phyloP scores from a whole-genome alignment of 2,329 filamentous ascomycete species.

The Talaromyces sp. region DNA sequence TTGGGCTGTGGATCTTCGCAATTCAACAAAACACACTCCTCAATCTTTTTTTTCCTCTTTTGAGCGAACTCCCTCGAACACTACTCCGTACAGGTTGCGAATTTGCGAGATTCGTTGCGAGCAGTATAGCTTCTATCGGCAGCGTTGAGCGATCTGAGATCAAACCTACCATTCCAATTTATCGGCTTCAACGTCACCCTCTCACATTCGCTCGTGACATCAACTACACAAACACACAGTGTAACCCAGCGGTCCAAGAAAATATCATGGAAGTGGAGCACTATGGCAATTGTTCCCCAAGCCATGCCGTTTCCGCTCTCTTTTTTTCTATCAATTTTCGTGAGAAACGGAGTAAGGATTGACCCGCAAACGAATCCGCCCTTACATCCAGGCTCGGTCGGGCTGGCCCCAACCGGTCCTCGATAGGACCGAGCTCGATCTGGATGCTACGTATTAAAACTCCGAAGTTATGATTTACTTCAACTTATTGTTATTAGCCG shows the following conservation, averaged over 20 bases:
- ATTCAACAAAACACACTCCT: constrained; percentile 1
- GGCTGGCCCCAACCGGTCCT: constrained; percentile 8
- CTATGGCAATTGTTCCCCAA: not conserved
- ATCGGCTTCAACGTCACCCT: not conserved
- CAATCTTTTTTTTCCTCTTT: not conserved
- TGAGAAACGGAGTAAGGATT: not conserved
- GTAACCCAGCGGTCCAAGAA: not conserved
- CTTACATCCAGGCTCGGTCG: too few species aligned
- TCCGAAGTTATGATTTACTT: not conserved
- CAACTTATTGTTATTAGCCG: not conserved
- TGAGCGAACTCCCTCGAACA: not conserved
- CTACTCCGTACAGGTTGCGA: not conserved
- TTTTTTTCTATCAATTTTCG: not conserved
- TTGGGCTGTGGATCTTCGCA: not conserved
- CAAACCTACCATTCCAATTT: not conserved
- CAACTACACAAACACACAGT: not conserved
- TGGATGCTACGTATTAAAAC: not conserved
- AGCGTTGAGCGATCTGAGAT: not conserved
- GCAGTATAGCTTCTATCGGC: not conserved
- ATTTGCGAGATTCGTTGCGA: not conserved
- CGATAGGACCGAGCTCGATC: not conserved
- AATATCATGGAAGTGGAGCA: not conserved
- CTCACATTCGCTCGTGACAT: not conserved
- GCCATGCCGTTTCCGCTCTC: constrained; percentile 4
- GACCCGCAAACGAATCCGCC: constrained; percentile 7